Conservation (phyloP, 257 asterid genomes). For the Solanum okadae region DNA sequence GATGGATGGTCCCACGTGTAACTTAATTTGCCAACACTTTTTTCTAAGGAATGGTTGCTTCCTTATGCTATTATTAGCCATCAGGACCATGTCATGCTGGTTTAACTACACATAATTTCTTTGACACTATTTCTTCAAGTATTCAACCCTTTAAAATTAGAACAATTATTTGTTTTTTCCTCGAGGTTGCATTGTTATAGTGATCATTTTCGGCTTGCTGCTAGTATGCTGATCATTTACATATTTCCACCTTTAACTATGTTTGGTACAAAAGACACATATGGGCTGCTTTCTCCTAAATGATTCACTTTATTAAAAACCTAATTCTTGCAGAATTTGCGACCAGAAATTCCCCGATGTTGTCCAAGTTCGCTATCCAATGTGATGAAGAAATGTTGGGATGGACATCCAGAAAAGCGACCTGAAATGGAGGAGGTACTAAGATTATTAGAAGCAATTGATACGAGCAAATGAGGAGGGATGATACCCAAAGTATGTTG, state of each 20-base stretch:
- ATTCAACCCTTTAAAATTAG: background rate
- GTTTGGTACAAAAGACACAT: background rate
- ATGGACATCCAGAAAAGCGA: constrained; percentile 54
- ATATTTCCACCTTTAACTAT: background rate
- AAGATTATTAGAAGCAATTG: constrained; percentile 60
- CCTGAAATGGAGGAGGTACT: constrained; percentile 90
- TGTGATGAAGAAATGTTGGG: constrained; percentile 82
- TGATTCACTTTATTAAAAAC: background rate
- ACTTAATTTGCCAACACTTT: background rate
- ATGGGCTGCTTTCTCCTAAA: background rate
- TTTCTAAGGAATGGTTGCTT: background rate
- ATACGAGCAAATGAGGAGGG: constrained; percentile 85
- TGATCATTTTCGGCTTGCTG: background rate
- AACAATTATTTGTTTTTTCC: background rate
- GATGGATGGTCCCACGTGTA: background rate
- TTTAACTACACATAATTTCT: background rate
- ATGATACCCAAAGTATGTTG: constrained; percentile 81
- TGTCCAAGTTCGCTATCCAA: constrained; percentile 53
- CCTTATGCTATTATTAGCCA: background rate
- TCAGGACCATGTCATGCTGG: background rate
- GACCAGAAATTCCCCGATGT: constrained; percentile 75
- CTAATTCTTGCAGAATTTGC: constrained; percentile 31
- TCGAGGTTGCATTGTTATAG: background rate
- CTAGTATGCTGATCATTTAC: background rate
- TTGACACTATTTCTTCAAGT: background rate